These are phyloP conservation scores for Conticribra guillardii DNA, from an alignment of 108 stramenopile species.

Conservation along the genomic window DNA sequence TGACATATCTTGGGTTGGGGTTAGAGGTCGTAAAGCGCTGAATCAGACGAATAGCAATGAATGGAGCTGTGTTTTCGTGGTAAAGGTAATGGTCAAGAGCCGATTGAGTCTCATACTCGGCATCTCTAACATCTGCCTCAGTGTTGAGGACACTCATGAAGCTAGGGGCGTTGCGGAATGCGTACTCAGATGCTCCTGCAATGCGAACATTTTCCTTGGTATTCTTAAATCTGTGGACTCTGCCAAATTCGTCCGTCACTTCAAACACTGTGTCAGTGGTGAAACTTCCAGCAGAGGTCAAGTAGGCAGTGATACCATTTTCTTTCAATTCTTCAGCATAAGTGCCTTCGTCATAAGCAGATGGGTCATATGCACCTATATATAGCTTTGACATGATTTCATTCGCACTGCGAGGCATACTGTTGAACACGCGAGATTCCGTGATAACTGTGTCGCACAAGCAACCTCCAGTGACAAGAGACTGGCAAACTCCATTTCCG, in stretches of 20 bases:
- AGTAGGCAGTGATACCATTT: conserved; percentile 46
- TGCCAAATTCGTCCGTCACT: conserved; percentile 29
- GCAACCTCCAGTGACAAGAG: conserved; percentile 40
- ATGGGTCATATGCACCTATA: conserved; percentile 48
- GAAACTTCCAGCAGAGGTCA: conserved; percentile 26
- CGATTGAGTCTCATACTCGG: conserved; percentile 54
- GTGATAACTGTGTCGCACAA: conserved; percentile 31
- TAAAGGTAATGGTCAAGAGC: conserved; percentile 61
- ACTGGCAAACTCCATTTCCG: conserved; percentile 32
- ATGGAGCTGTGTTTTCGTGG: conserved; percentile 61
- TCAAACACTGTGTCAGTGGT: conserved; percentile 38
- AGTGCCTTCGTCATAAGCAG: conserved; percentile 29
- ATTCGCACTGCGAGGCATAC: conserved; percentile 46
- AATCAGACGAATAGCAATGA: conserved; percentile 51
- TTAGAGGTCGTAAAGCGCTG: conserved; percentile 58
- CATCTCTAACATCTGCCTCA: conserved; percentile 46
- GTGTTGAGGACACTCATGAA: conserved; percentile 51
- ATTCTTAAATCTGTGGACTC: conserved; percentile 34
- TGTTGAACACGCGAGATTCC: conserved; percentile 33
- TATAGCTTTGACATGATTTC: conserved; percentile 42
- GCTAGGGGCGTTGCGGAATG: conserved; percentile 58
- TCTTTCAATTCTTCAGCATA: conserved; percentile 5
- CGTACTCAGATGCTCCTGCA: conserved; percentile 15
- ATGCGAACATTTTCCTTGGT: conserved; percentile 29
- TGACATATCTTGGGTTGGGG: conserved; percentile 53